These are phyloP conservation scores for Fusarium agapanthi DNA, from an alignment of 2,329 filamentous ascomycete genomes.

Conservation along the genomic window DNA sequence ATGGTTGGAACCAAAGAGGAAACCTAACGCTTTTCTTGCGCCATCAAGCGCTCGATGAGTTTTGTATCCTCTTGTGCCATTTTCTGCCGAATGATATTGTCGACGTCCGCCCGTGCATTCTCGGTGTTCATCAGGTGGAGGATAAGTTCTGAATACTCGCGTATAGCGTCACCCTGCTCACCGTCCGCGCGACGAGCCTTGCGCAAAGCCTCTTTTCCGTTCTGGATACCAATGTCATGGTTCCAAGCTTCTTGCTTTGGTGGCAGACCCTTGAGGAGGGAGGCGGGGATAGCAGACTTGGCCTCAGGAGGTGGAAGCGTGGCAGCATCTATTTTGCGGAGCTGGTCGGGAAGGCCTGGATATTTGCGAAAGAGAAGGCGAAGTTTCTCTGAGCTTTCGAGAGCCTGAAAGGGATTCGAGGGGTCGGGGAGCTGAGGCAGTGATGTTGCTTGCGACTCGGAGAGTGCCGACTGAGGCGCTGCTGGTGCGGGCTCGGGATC, in stretches of 20 bases:
- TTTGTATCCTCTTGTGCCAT: slow-evolving; percentile 57
- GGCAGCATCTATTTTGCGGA: slow-evolving; percentile 59
- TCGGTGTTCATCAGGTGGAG: slow-evolving; percentile 56
- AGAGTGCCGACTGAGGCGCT: slow-evolving; percentile 29
- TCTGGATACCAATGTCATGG: slow-evolving; percentile 64
- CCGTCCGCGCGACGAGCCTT: slow-evolving; percentile 58
- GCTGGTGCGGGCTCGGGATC: slow-evolving; percentile 40
- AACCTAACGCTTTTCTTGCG: slow-evolving; percentile 51
- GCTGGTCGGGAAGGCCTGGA: slow-evolving; percentile 57
- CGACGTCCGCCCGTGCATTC: slow-evolving; percentile 44
- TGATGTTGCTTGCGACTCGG: slow-evolving; percentile 10
- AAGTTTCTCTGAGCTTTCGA: slow-evolving; percentile 61
- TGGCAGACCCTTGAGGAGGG: slow-evolving; percentile 46
- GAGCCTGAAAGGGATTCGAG: slow-evolving; percentile 58
- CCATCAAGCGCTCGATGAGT: slow-evolving; percentile 59
- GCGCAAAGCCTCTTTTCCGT: slow-evolving; percentile 63
- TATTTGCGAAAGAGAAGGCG: slow-evolving; percentile 61
- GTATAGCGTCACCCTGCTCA: slow-evolving; percentile 66
- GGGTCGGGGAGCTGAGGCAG: slow-evolving; percentile 29
- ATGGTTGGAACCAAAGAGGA: neutral
- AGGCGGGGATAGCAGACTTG: slow-evolving; percentile 44
- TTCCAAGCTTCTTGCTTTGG: slow-evolving; percentile 61
- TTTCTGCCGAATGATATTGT: slow-evolving; percentile 54
- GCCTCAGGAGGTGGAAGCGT: slow-evolving; percentile 56
- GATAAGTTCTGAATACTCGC: slow-evolving; percentile 68